phyloP scores from a whole-genome alignment of 805 yeast genomes.

The Teunomyces funiuensis region DNA sequence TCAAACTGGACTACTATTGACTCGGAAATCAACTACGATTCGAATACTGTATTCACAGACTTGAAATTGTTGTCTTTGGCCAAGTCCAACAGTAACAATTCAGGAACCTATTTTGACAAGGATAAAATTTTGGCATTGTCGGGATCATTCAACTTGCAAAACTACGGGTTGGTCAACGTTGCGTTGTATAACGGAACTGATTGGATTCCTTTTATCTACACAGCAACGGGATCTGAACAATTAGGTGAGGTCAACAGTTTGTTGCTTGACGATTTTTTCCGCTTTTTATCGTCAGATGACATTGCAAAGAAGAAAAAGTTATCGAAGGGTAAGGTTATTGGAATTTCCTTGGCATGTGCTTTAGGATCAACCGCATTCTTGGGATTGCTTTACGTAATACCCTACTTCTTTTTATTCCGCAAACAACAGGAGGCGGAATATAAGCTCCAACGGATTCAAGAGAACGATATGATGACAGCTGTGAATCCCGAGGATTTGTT shows the following conservation, averaged over 20 bases:
- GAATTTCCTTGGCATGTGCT: constrained; percentile 47
- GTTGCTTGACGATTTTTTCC: constrained; percentile 33
- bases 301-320: constrained; percentile 18
- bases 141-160: constrained; percentile 51
- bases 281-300: constrained; percentile 38
- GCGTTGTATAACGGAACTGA: constrained; percentile 63
- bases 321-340: constrained; percentile 44
- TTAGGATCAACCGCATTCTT: constrained; percentile 41
- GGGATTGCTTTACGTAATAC: constrained; percentile 43
- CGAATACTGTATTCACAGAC: constrained; percentile 43
- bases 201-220: constrained; percentile 67
- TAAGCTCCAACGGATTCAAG: constrained; percentile 35
- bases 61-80: constrained; percentile 41
- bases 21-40: constrained; percentile 22
- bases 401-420: constrained; percentile 35
- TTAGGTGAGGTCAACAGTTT: constrained; percentile 33
- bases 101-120: constrained; percentile 40
- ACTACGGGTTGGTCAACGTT: constrained; percentile 56
- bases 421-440: constrained; percentile 19
- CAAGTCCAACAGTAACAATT: constrained; percentile 26
- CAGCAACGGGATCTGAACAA: constrained; percentile 21
- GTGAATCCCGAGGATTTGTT: constrained; percentile 44
- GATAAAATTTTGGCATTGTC: constrained; percentile 52
- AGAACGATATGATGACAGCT: constrained; percentile 44
- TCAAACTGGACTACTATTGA: constrained; percentile 48